Conservation (phyloP, 2,329 filamentous ascomycete genomes). For the Talaromyces sp. region DNA sequence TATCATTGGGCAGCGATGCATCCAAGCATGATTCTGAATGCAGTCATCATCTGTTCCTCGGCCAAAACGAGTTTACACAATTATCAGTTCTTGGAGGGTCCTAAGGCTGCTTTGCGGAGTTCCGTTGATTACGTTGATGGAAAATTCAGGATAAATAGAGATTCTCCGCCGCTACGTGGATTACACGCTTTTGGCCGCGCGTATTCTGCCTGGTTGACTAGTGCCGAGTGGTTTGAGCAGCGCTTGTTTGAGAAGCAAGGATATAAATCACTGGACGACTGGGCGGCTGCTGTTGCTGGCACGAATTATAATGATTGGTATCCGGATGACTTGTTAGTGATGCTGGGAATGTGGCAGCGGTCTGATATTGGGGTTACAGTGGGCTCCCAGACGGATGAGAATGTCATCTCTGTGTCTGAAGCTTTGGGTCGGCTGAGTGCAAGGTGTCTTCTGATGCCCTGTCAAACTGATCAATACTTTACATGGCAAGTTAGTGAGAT, state of each 20-base stretch:
- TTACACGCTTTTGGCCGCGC: constrained; percentile 47
- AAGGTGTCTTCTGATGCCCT: constrained; percentile 36
- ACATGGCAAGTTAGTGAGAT: constrained; percentile 28
- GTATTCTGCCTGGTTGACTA: constrained; percentile 49
- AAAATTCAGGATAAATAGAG: constrained; percentile 27
- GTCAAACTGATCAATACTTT: constrained; percentile 39
- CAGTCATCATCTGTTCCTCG: constrained; percentile 47
- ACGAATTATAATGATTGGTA: constrained; percentile 41
- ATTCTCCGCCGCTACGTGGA: constrained; percentile 27
- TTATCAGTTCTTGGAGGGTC: constrained; percentile 49
- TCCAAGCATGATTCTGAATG: constrained; percentile 39
- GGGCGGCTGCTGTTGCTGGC: constrained; percentile 30
- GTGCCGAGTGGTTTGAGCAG: constrained; percentile 46
- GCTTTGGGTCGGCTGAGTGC: constrained; percentile 26
- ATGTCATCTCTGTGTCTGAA: constrained; percentile 20
- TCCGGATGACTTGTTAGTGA: constrained; percentile 43
- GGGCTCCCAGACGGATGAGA: constrained; percentile 20
- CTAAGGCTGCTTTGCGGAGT: constrained; percentile 42
- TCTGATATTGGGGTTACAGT: constrained; percentile 35
- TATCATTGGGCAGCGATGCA: constrained; percentile 50
- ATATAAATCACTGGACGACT: constrained; percentile 38
- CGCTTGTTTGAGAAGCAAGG: constrained; percentile 39
- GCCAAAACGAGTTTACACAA: constrained; percentile 49
- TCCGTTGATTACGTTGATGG: constrained; percentile 41
- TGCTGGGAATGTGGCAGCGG: constrained; percentile 47